These are phyloP conservation scores for Mycena chlorophos DNA, from an alignment of 768 basidiomycete genomes.

Conservation along the genomic window DNA sequence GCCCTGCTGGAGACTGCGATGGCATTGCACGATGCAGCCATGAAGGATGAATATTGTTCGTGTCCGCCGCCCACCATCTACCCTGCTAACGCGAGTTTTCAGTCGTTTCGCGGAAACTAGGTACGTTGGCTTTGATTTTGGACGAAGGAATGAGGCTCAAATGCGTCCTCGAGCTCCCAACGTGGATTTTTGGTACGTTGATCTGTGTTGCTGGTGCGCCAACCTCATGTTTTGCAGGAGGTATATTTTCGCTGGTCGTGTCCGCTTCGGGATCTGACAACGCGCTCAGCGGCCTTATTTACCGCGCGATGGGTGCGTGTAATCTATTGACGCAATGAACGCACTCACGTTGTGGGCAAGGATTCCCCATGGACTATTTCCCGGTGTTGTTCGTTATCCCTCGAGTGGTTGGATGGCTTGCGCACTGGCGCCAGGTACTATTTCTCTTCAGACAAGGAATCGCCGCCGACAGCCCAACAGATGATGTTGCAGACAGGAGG, in stretches of 20 bases:
- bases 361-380: conserved; percentile 93
- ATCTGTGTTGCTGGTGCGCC: conserved; percentile 6
- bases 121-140: too few relatives aligned
- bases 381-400: conserved; percentile 92
- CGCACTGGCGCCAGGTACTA: conserved; percentile 84
- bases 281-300: conserved; percentile 71
- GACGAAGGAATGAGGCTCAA: too few relatives aligned
- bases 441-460: conserved; percentile 6
- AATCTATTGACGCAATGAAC: conserved; percentile 1
- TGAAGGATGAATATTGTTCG: conserved; percentile 80
- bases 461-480: conserved; percentile 37
- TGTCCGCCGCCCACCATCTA: not conserved
- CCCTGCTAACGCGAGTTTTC: not conserved
- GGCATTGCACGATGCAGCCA: conserved; percentile 82
- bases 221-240: conserved; percentile 48
- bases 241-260: conserved; percentile 34
- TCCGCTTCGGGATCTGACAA: conserved; percentile 10
- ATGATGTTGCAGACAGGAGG: conserved; percentile 90
- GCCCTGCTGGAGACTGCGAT: conserved; percentile 87
- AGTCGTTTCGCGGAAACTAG: conserved; percentile 69
- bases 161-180: too few relatives aligned
- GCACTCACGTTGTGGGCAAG: conserved; percentile 41
- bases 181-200: conserved; percentile 82
- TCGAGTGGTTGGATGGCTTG: conserved; percentile 89
- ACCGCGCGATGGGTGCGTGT: conserved; percentile 82